Evolutionary conservation across 345 rosid species (phyloP).

Genomic region (Laguncularia racemosa): DNA sequence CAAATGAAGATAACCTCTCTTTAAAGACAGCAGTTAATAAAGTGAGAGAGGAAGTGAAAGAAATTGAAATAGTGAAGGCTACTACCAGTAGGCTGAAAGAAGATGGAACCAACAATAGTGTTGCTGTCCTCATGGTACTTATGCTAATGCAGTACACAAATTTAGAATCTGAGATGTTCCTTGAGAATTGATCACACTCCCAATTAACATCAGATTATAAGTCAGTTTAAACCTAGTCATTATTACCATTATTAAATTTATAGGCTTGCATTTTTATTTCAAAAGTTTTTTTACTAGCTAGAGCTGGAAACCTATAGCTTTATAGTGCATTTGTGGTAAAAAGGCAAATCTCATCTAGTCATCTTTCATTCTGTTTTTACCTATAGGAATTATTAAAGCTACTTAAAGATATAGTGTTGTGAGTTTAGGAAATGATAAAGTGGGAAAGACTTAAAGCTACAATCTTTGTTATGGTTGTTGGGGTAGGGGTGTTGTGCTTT

Average conservation of each 20-base stretch:
- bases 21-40: conserved; percentile 52
- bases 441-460: conserved; percentile 64
- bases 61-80: conserved; percentile 52
- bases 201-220: too few relatives aligned
- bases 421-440: conserved; percentile 31
- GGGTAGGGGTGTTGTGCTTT: too few relatives aligned
- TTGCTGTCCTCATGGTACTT: conserved; percentile 57
- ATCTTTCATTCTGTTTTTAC: too few relatives aligned
- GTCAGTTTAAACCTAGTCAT: too few relatives aligned
- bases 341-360: too few relatives aligned
- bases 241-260: too few relatives aligned
- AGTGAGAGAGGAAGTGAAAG: conserved; percentile 54
- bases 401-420: too few relatives aligned
- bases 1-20: conserved; percentile 27
- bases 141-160: too few relatives aligned
- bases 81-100: conserved; percentile 53
- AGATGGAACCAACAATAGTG: conserved; percentile 68
- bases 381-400: too few relatives aligned
- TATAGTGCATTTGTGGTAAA: not conserved
- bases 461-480: conserved; percentile 16
- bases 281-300: not conserved
- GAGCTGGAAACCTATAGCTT: not conserved
- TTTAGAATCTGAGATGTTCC: too few relatives aligned
- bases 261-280: not conserved
- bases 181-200: too few relatives aligned